phyloP scores from a whole-genome alignment of 2,329 filamentous ascomycete species.

The Fusarium sp. region DNA sequence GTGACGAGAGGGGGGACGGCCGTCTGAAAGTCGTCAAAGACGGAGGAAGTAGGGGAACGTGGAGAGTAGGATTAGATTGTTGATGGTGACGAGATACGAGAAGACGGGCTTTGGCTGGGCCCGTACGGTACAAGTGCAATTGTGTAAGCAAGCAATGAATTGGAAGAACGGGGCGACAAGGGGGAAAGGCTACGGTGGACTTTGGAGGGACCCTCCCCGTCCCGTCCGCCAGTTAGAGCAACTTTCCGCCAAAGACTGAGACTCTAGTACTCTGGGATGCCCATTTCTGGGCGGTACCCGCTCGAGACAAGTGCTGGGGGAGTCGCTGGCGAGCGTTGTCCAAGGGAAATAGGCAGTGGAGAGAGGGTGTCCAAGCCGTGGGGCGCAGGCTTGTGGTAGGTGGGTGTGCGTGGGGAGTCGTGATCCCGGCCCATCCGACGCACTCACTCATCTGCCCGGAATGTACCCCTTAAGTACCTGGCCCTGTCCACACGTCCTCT shows the following conservation, averaged over 20 bases:
- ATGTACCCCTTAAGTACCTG: slow-evolving; percentile 35
- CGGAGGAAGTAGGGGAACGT: slow-evolving; percentile 32
- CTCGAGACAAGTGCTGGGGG: slow-evolving; percentile 35
- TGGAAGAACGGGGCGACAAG: slow-evolving; percentile 38
- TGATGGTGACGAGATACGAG: slow-evolving; percentile 35
- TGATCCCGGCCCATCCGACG: slow-evolving; percentile 42
- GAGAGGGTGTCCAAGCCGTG: slow-evolving; percentile 41
- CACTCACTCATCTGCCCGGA: slow-evolving; percentile 24
- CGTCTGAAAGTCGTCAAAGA: slow-evolving; percentile 33
- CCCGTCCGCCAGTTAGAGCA: slow-evolving; percentile 35
- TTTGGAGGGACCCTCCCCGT: slow-evolving; percentile 32
- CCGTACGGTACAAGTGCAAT: slow-evolving; percentile 34
- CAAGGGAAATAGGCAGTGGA: slow-evolving; percentile 45
- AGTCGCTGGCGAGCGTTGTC: slow-evolving; percentile 34
- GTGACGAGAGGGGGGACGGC: slow-evolving; percentile 28
- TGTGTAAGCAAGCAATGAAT: slow-evolving; percentile 44
- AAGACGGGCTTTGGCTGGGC: slow-evolving; percentile 4
- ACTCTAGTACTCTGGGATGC: slow-evolving; percentile 31
- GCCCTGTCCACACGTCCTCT: not conserved
- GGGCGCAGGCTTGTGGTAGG: slow-evolving; percentile 32
- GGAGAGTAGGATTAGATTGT: slow-evolving; percentile 31
- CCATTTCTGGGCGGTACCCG: slow-evolving; percentile 32
- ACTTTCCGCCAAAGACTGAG: slow-evolving; percentile 23
- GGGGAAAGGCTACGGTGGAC: slow-evolving; percentile 46
- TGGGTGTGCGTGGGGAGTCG: slow-evolving; percentile 35